Evolutionary conservation across 768 basidiomycete genomes (phyloP), one percentile per base, ranked within the genome.

Genomic region (Termitomyces eurrhizus): DNA sequence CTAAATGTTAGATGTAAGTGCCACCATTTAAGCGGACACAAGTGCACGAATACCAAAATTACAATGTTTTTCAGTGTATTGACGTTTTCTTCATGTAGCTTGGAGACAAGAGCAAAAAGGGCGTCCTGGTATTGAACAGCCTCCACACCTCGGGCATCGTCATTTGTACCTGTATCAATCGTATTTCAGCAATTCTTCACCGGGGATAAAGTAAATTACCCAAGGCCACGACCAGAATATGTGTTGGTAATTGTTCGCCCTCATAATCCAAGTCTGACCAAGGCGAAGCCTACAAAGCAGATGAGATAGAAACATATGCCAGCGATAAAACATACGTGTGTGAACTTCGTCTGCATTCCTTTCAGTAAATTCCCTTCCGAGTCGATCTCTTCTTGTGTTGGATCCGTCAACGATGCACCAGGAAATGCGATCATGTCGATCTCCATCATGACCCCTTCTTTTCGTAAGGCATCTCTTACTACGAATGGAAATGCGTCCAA

Each of bases 401-500:
- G 61, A 29, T 57, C 56, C 29, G 52, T 58, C 46, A 62, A 54
- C 12, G 52, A 52, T 26, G 12, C n/a, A 5, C 61, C 61, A 26
- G 61, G 61, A 9, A 57, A 57, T 7, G 60, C 55, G 21, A 58
- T 32, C 57, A 62, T 49, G 37, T 62, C 53, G 16, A 62, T 32
- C 46, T 57, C 57, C n/a, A 62, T 58, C 21, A 29, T 49, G 5
- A 50, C 26, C n/a, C 41, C 57, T 12, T 55, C 33, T 24, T 56
- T 62, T 42, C 57, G 57, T 50, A 62, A n/a, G 33, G 45, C 14
- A 35, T 62, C 61, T 56, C 57, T 55, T 3, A 48, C 41, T 26
- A 62, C 16, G 41, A 59, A 62, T 26, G 57, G 61, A 46, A 62
- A 62, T 26, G 53, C 53, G 7, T 59, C 57, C 53, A 62, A 37